Conservation (phyloP, 164 flowering plant species). For the Kingdonia uniflora region DNA sequence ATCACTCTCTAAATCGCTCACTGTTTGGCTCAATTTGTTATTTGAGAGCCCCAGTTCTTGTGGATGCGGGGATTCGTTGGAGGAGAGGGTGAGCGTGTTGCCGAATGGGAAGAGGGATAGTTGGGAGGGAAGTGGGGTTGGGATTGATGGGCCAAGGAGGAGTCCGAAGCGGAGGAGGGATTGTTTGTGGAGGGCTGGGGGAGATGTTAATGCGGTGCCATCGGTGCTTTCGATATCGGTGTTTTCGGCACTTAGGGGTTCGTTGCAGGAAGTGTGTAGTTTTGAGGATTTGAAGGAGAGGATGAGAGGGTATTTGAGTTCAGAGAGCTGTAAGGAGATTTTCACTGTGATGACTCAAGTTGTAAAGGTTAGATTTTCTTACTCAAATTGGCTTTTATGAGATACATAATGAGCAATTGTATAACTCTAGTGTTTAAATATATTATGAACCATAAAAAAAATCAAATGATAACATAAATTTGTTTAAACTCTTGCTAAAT, state of each 20-base stretch:
- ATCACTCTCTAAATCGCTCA: constrained; percentile 50
- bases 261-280: constrained; percentile 76
- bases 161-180: constrained; percentile 65
- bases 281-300: constrained; percentile 78
- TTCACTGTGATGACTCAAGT: constrained; percentile 64
- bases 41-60: constrained; percentile 63
- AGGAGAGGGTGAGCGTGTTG: constrained; percentile 7
- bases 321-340: constrained; percentile 50
- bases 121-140: constrained; percentile 23
- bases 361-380: constrained; percentile 44
- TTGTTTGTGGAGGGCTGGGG: constrained; percentile 18
- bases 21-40: constrained; percentile 84
- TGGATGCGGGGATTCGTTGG: constrained; percentile 30
- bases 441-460: no score
- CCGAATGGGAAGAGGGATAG: constrained; percentile 52
- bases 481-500: no score
- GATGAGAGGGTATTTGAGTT: constrained; percentile 58
- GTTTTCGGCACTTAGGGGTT: constrained; percentile 29
- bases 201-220: constrained; percentile 9
- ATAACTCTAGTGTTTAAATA: no score
- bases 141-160: constrained; percentile 44
- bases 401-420: no score
- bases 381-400: neutral
- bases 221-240: constrained; percentile 15
- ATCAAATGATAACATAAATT: no score